Conservation (phyloP, 2,329 filamentous ascomycete genomes). For the Penicillium olsonii region DNA sequence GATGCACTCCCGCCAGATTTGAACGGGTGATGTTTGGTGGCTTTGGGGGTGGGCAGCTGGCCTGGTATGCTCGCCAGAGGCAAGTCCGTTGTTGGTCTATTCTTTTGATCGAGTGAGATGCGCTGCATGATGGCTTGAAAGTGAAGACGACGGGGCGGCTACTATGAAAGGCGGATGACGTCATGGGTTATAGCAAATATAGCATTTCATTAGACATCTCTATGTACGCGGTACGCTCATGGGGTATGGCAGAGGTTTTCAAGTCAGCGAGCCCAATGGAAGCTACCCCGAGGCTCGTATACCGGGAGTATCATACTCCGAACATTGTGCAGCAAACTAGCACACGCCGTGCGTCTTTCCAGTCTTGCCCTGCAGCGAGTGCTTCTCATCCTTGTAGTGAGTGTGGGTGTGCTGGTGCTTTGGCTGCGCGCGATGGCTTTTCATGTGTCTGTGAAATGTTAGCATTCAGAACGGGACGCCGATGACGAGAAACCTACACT, state of each 20-base stretch:
- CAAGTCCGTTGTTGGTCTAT: constrained; percentile 44
- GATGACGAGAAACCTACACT: constrained; percentile 50
- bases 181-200: background rate
- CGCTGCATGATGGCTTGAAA: constrained; percentile 6
- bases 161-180: background rate
- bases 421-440: constrained; percentile 56
- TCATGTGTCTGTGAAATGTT: constrained; percentile 47
- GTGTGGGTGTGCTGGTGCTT: constrained; percentile 55
- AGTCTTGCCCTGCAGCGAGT: constrained; percentile 84
- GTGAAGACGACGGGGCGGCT: background rate
- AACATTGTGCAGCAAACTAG: constrained; percentile 44
- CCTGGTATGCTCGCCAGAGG: constrained; percentile 28
- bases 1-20: constrained; percentile 35
- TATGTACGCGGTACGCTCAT: background rate
- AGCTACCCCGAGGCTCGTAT: background rate
- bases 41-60: constrained; percentile 46
- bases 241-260: no score
- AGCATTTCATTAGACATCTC: background rate
- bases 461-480: background rate
- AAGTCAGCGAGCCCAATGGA: background rate
- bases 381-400: constrained; percentile 70
- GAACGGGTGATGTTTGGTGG: constrained; percentile 47
- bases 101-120: constrained; percentile 37
- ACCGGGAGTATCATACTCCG: background rate
- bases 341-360: constrained; percentile 90